Evolutionary conservation across 148 eudicot species (phyloP).

Genomic region (Silene uniflora): DNA sequence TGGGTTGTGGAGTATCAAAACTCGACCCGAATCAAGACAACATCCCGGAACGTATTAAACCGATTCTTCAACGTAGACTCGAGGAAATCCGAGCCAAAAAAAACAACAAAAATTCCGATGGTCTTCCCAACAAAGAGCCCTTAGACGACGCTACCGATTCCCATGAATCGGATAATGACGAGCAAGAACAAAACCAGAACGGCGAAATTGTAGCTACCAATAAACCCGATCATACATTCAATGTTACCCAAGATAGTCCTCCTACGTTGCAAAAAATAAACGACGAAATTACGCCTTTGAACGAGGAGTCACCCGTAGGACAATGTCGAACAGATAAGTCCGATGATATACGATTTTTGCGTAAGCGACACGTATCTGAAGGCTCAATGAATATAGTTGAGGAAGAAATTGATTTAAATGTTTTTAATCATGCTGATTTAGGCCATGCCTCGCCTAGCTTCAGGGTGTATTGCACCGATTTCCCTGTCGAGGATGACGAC

Average conservation of each 20-base stretch:
- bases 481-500: conserved; percentile 15
- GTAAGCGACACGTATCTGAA: background rate
- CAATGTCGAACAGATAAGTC: background rate
- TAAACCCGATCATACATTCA: background rate
- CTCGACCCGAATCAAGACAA: conserved; percentile 19
- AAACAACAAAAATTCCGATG: background rate
- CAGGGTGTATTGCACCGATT: conserved; percentile 33
- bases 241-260: conserved; percentile 1
- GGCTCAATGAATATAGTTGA: background rate
- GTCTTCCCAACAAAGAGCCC: conserved; percentile 25
- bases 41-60: conserved; percentile 26
- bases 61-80: conserved; percentile 29
- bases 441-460: conserved; percentile 38
- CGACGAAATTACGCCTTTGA: background rate
- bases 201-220: background rate
- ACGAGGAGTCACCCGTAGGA: background rate
- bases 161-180: background rate
- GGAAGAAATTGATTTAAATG: background rate
- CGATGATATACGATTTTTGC: background rate
- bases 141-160: background rate
- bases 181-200: background rate
- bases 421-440: background rate
- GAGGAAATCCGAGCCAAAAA: conserved; percentile 25
- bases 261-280: conserved; percentile 8
- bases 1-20: conserved; percentile 44